phyloP scores from a whole-genome alignment of 2,329 filamentous ascomycete genomes.

The Xylaria multiplex region DNA sequence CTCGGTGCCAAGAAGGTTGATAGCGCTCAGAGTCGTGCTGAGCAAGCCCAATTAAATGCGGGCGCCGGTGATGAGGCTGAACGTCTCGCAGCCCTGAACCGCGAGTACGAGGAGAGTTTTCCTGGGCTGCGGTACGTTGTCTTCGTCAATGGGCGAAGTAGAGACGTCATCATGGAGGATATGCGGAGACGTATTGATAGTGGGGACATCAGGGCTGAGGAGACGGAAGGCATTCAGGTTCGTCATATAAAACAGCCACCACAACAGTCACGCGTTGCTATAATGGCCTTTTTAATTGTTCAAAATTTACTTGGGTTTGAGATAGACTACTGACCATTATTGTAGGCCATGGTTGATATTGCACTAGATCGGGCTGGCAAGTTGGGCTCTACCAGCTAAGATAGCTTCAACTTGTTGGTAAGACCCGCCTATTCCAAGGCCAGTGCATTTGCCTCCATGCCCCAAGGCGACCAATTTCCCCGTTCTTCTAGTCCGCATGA shows the following conservation, averaged over 20 bases:
- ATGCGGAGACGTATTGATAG: constrained; percentile 79
- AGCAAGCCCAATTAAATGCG: constrained; percentile 78
- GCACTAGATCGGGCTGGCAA: constrained; percentile 81
- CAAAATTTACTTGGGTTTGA: not conserved
- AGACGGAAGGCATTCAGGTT: constrained; percentile 73
- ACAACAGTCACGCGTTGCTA: no score
- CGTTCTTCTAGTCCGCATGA: no score
- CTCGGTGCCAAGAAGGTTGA: constrained; percentile 84
- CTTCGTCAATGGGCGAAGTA: constrained; percentile 85
- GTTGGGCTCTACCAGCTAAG: constrained; percentile 50
- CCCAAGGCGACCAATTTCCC: no score
- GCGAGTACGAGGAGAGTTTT: constrained; percentile 81
- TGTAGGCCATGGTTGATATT: constrained; percentile 93
- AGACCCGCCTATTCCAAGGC: not conserved
- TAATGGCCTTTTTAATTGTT: not conserved
- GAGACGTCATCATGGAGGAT: constrained; percentile 80
- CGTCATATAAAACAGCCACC: not conserved
- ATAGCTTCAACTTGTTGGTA: not conserved
- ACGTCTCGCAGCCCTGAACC: constrained; percentile 72
- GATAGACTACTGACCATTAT: constrained; percentile 68
- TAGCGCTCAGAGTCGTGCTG: constrained; percentile 81
- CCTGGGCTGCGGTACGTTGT: constrained; percentile 89
- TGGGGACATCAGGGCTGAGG: constrained; percentile 73
- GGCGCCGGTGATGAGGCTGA: constrained; percentile 66
- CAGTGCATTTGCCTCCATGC: not conserved